Conservation (phyloP, 148 eudicot genomes). For the Euryodendron excelsum region DNA sequence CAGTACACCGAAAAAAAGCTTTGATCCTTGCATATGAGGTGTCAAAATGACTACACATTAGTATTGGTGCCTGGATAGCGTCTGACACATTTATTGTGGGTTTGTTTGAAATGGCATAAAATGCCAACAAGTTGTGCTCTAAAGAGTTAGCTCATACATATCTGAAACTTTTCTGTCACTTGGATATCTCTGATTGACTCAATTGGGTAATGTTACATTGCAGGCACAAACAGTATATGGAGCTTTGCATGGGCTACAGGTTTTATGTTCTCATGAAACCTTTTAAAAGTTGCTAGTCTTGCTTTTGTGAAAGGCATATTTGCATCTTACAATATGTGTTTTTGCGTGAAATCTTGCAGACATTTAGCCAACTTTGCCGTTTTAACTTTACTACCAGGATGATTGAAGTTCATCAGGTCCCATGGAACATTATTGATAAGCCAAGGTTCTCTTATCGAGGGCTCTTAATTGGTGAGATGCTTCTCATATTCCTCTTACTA, state of each 20-base stretch:
- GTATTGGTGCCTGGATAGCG: background rate
- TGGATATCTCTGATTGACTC: background rate
- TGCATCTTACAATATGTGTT: background rate
- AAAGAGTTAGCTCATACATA: background rate
- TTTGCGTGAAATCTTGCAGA: constrained; percentile 44
- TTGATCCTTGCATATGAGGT: background rate
- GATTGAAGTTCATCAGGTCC: constrained; percentile 56
- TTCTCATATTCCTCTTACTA: constrained; percentile 1
- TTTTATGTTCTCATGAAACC: constrained; percentile 23
- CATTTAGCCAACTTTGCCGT: constrained; percentile 87
- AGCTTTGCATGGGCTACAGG: constrained; percentile 92
- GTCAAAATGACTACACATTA: background rate
- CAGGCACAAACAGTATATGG: constrained; percentile 95
- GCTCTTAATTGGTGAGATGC: constrained; percentile 68
- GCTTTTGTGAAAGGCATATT: background rate
- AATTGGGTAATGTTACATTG: constrained; percentile 13
- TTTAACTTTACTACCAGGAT: constrained; percentile 55
- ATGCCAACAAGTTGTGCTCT: background rate
- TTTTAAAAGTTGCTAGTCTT: constrained; percentile 1
- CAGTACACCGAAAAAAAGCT: too few species aligned
- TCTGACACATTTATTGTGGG: background rate
- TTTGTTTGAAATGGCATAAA: background rate
- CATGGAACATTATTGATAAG: constrained; percentile 70
- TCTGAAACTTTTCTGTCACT: background rate
- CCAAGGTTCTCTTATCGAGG: constrained; percentile 91